Conservation (phyloP, 306 rosid species). For the Herpetospermum pedunculosum region DNA sequence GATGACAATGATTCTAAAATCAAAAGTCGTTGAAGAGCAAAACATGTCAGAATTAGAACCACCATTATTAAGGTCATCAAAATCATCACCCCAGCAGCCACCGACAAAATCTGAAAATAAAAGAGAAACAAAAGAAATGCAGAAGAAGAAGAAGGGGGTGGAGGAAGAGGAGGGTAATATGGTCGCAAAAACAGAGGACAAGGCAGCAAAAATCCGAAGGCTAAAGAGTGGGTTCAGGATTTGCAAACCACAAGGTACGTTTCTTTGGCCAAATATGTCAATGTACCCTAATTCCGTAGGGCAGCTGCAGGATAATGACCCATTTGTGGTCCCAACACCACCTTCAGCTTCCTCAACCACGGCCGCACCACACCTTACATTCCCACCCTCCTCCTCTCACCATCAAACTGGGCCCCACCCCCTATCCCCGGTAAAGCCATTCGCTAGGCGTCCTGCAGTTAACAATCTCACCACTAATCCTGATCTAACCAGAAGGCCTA, state of each 20-base stretch:
- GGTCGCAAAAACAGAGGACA: slow-evolving; percentile 27
- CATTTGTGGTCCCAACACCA: slow-evolving; percentile 42
- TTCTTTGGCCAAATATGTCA: slow-evolving; percentile 53
- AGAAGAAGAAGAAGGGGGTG: background rate
- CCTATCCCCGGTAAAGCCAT: slow-evolving; percentile 54
- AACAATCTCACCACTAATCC: slow-evolving; percentile 33
- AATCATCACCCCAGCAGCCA: background rate
- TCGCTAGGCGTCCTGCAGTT: slow-evolving; percentile 50
- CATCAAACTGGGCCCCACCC: slow-evolving; percentile 17
- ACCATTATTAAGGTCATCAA: slow-evolving; percentile 16
- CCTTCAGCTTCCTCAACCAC: slow-evolving; percentile 48
- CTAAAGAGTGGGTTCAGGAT: slow-evolving; percentile 77
- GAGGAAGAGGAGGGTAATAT: slow-evolving; percentile 12
- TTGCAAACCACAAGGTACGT: slow-evolving; percentile 60
- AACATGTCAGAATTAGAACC: slow-evolving; percentile 29
- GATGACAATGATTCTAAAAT: slow-evolving; percentile 27
- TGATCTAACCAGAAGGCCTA: slow-evolving; percentile 15
- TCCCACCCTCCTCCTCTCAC: slow-evolving; percentile 1
- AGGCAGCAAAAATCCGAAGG: slow-evolving; percentile 52
- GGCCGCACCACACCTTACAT: slow-evolving; percentile 12
- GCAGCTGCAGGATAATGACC: slow-evolving; percentile 20
- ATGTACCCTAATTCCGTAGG: slow-evolving; percentile 23
- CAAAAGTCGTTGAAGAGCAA: slow-evolving; percentile 23
- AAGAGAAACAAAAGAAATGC: slow-evolving; percentile 9
- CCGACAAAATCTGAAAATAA: slow-evolving; percentile 14